phyloP scores from a whole-genome alignment of 1,284 basidiomycete species.

The Neonothopanus nambi region DNA sequence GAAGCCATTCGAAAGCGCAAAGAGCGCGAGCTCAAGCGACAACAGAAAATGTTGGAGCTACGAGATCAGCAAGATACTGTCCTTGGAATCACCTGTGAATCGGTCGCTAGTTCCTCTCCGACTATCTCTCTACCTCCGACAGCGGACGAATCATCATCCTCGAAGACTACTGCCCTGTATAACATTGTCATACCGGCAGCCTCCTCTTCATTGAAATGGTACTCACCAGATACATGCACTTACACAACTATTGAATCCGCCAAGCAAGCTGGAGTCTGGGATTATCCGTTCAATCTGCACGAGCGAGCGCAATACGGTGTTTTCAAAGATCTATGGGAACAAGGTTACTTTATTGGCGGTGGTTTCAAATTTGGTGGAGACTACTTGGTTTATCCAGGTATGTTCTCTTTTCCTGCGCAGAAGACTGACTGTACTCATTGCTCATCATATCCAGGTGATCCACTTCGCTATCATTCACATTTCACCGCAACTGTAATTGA shows the following conservation, averaged over 20 bases:
- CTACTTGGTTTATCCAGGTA: slow-evolving; percentile 94
- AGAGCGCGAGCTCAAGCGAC: slow-evolving; percentile 61
- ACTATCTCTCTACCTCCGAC: slow-evolving; percentile 14
- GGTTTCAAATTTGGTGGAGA: slow-evolving; percentile 96
- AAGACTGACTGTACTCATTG: slow-evolving; percentile 1
- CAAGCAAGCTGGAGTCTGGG: slow-evolving; percentile 71
- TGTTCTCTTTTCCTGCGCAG: slow-evolving; percentile 24
- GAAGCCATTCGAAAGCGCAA: slow-evolving; percentile 70
- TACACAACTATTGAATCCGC: slow-evolving; percentile 65
- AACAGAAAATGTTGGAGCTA: slow-evolving; percentile 37
- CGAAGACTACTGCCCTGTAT: slow-evolving; percentile 34
- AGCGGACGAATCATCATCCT: slow-evolving; percentile 14
- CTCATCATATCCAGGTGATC: slow-evolving; percentile 68
- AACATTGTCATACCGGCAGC: slow-evolving; percentile 63
- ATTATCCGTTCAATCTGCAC: slow-evolving; percentile 63
- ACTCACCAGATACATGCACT: slow-evolving; percentile 39
- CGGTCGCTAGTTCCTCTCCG: neutral
- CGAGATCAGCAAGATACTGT: slow-evolving; percentile 21
- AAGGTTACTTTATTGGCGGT: slow-evolving; percentile 83
- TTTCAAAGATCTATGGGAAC: slow-evolving; percentile 78
- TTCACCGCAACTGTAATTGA: slow-evolving; percentile 86
- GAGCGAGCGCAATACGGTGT: slow-evolving; percentile 79
- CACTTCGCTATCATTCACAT: slow-evolving; percentile 95
- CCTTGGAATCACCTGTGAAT: slow-evolving; percentile 10
- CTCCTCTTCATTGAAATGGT: slow-evolving; percentile 66